Conservation (phyloP, 805 yeast genomes). For the Metschnikowia continentalis region DNA sequence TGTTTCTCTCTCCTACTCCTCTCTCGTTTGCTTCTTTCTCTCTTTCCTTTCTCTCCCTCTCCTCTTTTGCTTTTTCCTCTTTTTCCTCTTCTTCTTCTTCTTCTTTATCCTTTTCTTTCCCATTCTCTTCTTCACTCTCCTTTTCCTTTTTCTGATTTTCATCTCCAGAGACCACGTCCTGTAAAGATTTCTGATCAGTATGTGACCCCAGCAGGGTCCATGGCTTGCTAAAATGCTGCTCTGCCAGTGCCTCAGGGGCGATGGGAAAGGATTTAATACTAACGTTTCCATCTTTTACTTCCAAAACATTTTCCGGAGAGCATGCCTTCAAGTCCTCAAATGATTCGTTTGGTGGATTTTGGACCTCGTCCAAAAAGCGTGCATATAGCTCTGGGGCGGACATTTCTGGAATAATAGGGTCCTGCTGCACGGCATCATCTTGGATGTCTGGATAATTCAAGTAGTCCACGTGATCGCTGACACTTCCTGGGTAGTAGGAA, state of each 20-base stretch:
- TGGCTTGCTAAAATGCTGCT: neutral
- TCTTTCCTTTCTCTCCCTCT: neutral
- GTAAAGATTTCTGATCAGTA: neutral
- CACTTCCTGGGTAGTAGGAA: neutral
- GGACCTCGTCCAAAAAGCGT: neutral
- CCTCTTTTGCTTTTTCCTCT: neutral
- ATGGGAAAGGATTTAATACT: neutral
- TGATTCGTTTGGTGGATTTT: neutral
- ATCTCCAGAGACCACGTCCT: neutral
- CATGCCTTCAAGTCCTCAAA: neutral
- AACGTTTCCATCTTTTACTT: no score
- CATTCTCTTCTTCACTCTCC: neutral
- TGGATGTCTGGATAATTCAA: neutral
- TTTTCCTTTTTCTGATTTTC: neutral
- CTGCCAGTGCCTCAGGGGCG: neutral
- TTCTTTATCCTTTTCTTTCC: neutral
- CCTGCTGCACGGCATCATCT: neutral
- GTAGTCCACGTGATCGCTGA: neutral
- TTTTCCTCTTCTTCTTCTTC: neutral
- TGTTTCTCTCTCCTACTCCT: neutral
- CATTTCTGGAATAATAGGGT: neutral
- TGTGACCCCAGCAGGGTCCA: neutral
- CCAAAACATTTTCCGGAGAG: neutral
- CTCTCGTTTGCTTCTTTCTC: neutral
- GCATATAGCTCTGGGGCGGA: neutral